Percentiles rank a stretch among this genome's conserved stretches.
Evolutionary conservation across 225 moss, liverwort and hornwort genomes (phyloP).

Genomic region (Pseudoscleropodium purum): DNA sequence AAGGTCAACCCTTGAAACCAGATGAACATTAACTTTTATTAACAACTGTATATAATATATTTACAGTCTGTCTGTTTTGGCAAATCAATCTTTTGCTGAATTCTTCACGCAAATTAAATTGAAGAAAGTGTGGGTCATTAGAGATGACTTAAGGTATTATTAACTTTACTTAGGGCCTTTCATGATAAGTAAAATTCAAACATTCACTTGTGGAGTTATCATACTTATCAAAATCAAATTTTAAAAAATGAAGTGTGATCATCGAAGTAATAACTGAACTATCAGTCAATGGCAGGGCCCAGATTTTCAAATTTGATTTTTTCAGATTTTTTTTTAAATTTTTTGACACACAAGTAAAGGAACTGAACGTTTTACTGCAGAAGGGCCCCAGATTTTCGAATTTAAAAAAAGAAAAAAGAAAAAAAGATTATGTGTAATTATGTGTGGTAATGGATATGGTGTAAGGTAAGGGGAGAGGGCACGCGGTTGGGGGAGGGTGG

Average conservation of each 20-base stretch:
- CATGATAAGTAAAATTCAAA: not conserved
- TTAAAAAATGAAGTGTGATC: too few relatives aligned
- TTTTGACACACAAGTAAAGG: too few relatives aligned
- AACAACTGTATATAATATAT: not conserved
- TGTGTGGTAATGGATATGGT: not conserved
- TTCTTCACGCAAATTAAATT: not conserved
- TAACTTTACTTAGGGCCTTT: not conserved
- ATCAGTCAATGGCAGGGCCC: not conserved
- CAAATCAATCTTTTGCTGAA: not conserved
- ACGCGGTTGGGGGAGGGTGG: not conserved
- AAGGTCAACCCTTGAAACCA: not conserved
- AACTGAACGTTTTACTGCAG: too few relatives aligned
- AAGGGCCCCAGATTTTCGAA: too few relatives aligned
- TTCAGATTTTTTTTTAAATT: too few relatives aligned
- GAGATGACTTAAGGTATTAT: too few relatives aligned
- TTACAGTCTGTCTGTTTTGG: not conserved
- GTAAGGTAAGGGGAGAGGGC: too few relatives aligned
- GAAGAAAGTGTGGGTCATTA: not conserved
- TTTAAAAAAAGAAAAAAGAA: too few relatives aligned
- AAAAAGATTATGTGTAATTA: not conserved
- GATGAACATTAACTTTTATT: too few relatives aligned
- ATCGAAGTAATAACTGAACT: too few relatives aligned
- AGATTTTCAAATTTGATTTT: too few relatives aligned
- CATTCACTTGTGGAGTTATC: not conserved
- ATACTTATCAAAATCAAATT: not conserved